A percentile compares a stretch with the other conserved stretches of the same genome.
Conservation (phyloP, 2,329 filamentous ascomycete genomes). For the Fusarium poae region DNA sequence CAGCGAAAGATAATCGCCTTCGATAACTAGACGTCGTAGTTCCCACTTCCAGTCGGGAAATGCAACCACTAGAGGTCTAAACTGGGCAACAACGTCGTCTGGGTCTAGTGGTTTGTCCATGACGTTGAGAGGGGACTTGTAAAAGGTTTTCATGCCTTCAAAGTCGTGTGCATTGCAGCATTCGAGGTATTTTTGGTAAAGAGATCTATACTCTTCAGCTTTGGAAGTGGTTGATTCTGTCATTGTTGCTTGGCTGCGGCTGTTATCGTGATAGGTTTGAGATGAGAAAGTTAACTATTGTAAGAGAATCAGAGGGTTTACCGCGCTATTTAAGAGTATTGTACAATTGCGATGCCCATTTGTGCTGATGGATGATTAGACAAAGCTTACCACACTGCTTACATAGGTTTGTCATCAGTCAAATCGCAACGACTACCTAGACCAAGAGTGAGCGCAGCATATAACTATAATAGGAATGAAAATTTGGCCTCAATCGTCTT, state of each 20-base stretch:
- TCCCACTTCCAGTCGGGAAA: constrained; percentile 28
- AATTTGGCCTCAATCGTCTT: no score
- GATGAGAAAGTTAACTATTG: no score
- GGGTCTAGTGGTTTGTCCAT: constrained; percentile 8
- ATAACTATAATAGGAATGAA: no score
- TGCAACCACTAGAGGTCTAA: constrained; percentile 7
- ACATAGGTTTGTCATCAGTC: constrained; percentile 8
- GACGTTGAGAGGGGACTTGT: constrained; percentile 5
- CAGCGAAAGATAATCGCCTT: constrained; percentile 8
- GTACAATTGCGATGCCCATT: no score
- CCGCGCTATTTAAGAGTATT: no score
- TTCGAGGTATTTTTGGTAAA: constrained; percentile 15
- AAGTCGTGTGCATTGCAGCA: constrained; percentile 22
- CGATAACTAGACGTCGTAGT: not conserved
- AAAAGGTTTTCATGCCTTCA: constrained; percentile 7
- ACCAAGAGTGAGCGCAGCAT: not conserved
- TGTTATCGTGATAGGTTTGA: not conserved
- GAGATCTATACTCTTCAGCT: not conserved
- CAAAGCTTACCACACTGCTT: constrained; percentile 4
- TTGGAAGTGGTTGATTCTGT: not conserved
- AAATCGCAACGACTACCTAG: not conserved
- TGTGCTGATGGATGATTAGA: not conserved
- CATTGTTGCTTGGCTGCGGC: not conserved
- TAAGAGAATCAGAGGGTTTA: no score
- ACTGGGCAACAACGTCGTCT: constrained; percentile 5